Evolutionary conservation across 73 alveolate genomes (phyloP).

Genomic region (Uronychia binucleata): DNA sequence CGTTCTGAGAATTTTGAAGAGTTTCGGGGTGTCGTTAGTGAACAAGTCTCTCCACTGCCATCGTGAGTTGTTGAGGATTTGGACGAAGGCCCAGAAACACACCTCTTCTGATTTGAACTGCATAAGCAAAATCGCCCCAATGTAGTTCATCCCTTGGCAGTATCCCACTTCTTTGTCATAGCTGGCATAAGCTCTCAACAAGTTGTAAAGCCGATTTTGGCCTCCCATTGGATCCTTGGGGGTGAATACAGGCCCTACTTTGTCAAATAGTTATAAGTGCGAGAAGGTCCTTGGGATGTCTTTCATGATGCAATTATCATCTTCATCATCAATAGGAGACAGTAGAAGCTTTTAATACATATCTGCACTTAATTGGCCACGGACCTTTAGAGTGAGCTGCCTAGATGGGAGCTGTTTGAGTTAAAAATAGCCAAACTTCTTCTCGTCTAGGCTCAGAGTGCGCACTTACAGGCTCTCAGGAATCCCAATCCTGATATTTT

Average conservation of each 20-base stretch:
- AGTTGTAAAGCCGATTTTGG: conserved; percentile 25
- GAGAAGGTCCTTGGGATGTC: conserved; percentile 21
- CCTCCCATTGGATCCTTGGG: conserved; percentile 30
- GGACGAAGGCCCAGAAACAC: conserved; percentile 45
- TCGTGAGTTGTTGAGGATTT: conserved; percentile 6
- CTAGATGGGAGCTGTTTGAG: background rate
- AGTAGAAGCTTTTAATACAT: background rate
- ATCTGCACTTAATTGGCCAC: background rate
- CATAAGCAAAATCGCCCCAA: conserved; percentile 55
- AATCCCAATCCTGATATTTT: background rate
- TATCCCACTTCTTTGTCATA: conserved; percentile 64
- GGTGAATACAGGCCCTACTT: too few species aligned
- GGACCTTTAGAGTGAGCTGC: background rate
- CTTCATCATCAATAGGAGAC: background rate
- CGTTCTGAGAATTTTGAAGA: conserved; percentile 4
- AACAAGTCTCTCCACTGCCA: conserved; percentile 45
- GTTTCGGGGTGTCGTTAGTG: conserved; percentile 39
- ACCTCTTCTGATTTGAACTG: conserved; percentile 50
- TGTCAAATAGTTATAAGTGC: background rate
- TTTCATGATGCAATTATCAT: background rate
- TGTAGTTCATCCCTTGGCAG: conserved; percentile 64
- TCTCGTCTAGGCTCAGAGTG: background rate
- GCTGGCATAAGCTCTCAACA: conserved; percentile 53
- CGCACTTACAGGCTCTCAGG: background rate
- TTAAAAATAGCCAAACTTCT: conserved; percentile 3